Base-by-base conservation (phyloP, 78 protist species). In the Dictyostelium firmibasis region DNA sequence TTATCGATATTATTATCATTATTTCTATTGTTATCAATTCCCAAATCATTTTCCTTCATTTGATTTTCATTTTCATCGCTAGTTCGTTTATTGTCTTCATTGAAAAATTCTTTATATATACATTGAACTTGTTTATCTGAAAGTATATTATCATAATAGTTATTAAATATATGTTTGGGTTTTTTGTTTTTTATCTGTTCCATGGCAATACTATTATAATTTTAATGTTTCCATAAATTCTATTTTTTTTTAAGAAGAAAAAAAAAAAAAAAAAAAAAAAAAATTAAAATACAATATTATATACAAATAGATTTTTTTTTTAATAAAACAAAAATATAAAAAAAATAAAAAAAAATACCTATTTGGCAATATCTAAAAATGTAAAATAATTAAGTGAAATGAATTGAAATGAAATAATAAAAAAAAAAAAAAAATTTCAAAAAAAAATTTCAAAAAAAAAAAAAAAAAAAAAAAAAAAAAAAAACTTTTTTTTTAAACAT, bases 101-200 rank as follows among this genome's bases (percentile, higher is more conserved):
- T 70, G 10, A 29, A 70, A 70, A 70, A 4, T 31, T 70, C 43
- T 31, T 27, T 31, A 31, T 31, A 70, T 70, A 70, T 70, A 70
- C 77, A 70, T 70, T 70, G 38, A 70, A 70, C 41, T 70, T 70
- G 77, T 70, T 31, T 70, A 70, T 70, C 77, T 70, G 77, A 70
- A 31, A 70, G 36, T 70, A 70, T 70, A 70, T 70, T 31, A 70
- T 70, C 77, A 31, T 14, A 70, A 31, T 31, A 14, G 31, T 64
- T 64, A 50, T 16, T 50, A 50, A 50, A 50, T 16, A 47, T 47
- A 47, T 50, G 62, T 50, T 50, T 50, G 62, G 62, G 18, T 50
- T 50, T 50, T 16, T 50, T 50, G 16, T 50, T 50, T 13, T 16
- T 16, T 50, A 16, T 50, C 62, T 50, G n/a, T 50, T 50, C 62